These are phyloP conservation scores for Saccharomycopsis malanga DNA, from an alignment of 805 yeast species.

Conservation along the genomic window DNA sequence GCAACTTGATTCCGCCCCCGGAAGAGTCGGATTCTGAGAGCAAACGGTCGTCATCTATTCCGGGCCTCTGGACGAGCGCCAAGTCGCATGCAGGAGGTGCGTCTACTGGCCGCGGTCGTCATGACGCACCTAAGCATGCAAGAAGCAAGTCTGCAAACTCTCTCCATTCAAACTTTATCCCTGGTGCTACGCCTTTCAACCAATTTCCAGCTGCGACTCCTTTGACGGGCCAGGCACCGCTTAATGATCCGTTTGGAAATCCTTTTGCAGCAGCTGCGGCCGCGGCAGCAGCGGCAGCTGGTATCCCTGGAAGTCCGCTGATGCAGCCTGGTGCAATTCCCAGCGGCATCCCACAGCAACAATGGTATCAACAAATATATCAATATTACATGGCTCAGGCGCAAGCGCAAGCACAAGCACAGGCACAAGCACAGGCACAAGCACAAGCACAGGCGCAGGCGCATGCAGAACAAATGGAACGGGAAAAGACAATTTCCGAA, in stretches of 20 bases:
- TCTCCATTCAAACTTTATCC: slow-evolving; percentile 6
- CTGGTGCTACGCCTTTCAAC: slow-evolving; percentile 2
- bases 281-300: slow-evolving; percentile 20
- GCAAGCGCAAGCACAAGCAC: slow-evolving; percentile 14
- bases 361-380: slow-evolving; percentile 17
- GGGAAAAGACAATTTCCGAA: slow-evolving; percentile 3
- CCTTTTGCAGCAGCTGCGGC: slow-evolving; percentile 16
- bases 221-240: slow-evolving; percentile 3
- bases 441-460: slow-evolving; percentile 24
- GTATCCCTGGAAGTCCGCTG: slow-evolving; percentile 11
- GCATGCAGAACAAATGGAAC: slow-evolving; percentile 9
- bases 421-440: slow-evolving; percentile 20
- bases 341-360: slow-evolving; percentile 2
- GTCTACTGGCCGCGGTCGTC: background rate
- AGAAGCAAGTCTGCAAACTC: slow-evolving; percentile 10
- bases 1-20: slow-evolving; percentile 11
- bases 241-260: slow-evolving; percentile 6
- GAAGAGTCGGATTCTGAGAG: slow-evolving; percentile 13
- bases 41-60: slow-evolving; percentile 8
- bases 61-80: slow-evolving; percentile 4
- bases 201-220: slow-evolving; percentile 1
- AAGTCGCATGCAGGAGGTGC: background rate
- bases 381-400: slow-evolving; percentile 6
- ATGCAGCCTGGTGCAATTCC: slow-evolving; percentile 1
- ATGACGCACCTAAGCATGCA: slow-evolving; percentile 2